Evolutionary conservation across 2,329 filamentous ascomycete genomes (phyloP).

Genomic region (Epichloe coenophiala): DNA sequence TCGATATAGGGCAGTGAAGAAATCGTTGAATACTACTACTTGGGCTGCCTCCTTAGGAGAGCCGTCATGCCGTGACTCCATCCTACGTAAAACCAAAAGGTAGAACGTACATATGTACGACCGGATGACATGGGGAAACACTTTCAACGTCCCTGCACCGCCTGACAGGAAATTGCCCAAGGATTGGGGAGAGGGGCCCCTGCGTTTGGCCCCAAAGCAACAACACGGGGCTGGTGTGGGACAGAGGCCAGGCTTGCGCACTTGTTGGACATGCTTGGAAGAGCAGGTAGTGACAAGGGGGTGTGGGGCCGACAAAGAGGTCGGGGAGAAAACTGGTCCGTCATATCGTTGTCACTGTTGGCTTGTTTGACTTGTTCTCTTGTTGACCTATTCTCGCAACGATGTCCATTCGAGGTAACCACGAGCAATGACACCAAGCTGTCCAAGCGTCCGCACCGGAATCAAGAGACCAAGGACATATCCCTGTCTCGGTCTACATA

Average conservation of each 20-base stretch:
- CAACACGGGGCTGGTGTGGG: slow-evolving; percentile 4
- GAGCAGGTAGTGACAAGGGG: slow-evolving; percentile 1
- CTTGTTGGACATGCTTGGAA: slow-evolving; percentile 1
- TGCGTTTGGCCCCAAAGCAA: no score
- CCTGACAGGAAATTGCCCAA: slow-evolving; percentile 5
- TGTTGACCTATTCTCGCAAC: neutral
- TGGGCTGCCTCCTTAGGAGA: no score
- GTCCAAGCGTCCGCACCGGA: neutral
- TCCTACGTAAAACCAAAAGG: neutral
- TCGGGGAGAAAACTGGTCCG: slow-evolving; percentile 1
- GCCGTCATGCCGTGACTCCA: no score
- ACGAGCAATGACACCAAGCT: neutral
- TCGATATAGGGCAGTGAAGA: no score
- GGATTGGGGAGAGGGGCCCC: neutral
- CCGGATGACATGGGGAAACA: no score
- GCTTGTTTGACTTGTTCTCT: neutral
- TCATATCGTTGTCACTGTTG: slow-evolving; percentile 1
- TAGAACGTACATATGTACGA: no score
- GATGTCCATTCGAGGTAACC: neutral
- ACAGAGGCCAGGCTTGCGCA: neutral
- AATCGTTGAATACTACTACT: no score
- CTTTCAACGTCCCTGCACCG: neutral
- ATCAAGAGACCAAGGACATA: neutral
- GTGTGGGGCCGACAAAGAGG: slow-evolving; percentile 1
- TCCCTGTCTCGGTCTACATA: no score